Percentiles rank a stretch among this genome's conserved stretches.
Conservation (phyloP, 176 grass and related monocot species). For the Neostapfia colusana region DNA sequence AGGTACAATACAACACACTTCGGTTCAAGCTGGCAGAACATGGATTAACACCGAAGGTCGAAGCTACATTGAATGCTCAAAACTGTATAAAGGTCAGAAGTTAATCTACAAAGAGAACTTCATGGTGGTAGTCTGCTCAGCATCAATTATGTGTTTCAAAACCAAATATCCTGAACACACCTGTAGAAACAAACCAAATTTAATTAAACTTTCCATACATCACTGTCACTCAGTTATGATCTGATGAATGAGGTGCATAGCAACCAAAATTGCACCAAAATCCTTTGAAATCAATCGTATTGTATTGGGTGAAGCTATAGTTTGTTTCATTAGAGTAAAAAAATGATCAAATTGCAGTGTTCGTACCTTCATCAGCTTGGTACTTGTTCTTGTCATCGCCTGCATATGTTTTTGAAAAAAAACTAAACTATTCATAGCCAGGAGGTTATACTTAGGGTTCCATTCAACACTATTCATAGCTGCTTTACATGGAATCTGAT, state of each 20-base stretch:
- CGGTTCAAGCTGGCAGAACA: slow-evolving; percentile 7
- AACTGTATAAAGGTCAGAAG: slow-evolving; percentile 8
- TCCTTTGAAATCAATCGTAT: not conserved
- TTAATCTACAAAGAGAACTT: slow-evolving; percentile 35
- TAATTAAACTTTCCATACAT: not conserved
- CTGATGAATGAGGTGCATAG: slow-evolving; percentile 18
- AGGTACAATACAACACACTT: slow-evolving; percentile 8
- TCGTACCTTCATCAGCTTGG: slow-evolving; percentile 80
- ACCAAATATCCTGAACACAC: slow-evolving; percentile 86
- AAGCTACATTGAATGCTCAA: not conserved
- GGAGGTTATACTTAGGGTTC: slow-evolving; percentile 94
- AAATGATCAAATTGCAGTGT: slow-evolving; percentile 1
- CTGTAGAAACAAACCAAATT: slow-evolving; percentile 42
- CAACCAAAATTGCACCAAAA: not conserved
- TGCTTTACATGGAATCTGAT: slow-evolving; percentile 96
- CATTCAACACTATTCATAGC: slow-evolving; percentile 98
- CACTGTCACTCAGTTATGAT: not conserved
- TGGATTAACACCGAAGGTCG: not conserved
- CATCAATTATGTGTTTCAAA: slow-evolving; percentile 63
- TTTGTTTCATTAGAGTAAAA: not conserved
- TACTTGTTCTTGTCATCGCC: slow-evolving; percentile 99
- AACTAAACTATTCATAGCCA: too few relatives aligned
- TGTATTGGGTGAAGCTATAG: not conserved
- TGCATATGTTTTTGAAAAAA: too few relatives aligned
- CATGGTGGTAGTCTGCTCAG: not conserved